Evolutionary conservation across 2,329 filamentous ascomycete genomes (phyloP).

Genomic region (Aureobasidium sp.): DNA sequence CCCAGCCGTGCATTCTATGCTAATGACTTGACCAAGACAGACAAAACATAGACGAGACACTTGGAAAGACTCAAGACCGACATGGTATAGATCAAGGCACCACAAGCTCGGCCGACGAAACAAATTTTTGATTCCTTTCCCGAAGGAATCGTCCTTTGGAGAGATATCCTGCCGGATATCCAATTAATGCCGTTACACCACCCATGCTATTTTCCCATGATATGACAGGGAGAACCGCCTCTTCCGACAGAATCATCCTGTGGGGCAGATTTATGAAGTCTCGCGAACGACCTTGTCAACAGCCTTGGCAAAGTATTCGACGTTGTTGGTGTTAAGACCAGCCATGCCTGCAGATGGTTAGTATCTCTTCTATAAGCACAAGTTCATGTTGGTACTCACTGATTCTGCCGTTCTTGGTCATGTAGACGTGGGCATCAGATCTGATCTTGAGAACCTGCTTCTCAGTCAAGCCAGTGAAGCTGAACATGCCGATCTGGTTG

Average conservation of each 20-base stretch:
- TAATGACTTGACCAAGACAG: neutral
- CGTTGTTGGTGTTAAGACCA: slow-evolving; percentile 84
- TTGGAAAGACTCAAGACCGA: neutral
- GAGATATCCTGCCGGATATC: neutral
- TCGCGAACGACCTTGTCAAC: slow-evolving; percentile 75
- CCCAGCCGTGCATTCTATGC: neutral
- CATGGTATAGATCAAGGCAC: neutral
- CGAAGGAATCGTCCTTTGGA: neutral
- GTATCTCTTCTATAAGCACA: neutral
- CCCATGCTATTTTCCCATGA: slow-evolving; percentile 3
- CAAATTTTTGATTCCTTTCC: neutral
- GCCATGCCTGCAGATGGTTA: slow-evolving; percentile 56
- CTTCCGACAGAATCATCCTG: neutral
- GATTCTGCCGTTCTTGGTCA: slow-evolving; percentile 96
- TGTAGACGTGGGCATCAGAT: slow-evolving; percentile 69
- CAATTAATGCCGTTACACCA: slow-evolving; percentile 11
- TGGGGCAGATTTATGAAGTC: slow-evolving; percentile 21
- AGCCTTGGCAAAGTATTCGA: slow-evolving; percentile 88
- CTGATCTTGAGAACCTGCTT: slow-evolving; percentile 65
- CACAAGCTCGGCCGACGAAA: neutral
- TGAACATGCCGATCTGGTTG: slow-evolving; percentile 99
- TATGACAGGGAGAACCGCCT: neutral
- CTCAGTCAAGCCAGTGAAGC: slow-evolving; percentile 75
- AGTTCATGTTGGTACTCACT: slow-evolving; percentile 37
- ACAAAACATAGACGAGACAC: neutral